Evolutionary conservation across 805 yeast genomes (phyloP), one percentile per base, ranked within the genome.

Genomic region (Candida cerambycidarum): DNA sequence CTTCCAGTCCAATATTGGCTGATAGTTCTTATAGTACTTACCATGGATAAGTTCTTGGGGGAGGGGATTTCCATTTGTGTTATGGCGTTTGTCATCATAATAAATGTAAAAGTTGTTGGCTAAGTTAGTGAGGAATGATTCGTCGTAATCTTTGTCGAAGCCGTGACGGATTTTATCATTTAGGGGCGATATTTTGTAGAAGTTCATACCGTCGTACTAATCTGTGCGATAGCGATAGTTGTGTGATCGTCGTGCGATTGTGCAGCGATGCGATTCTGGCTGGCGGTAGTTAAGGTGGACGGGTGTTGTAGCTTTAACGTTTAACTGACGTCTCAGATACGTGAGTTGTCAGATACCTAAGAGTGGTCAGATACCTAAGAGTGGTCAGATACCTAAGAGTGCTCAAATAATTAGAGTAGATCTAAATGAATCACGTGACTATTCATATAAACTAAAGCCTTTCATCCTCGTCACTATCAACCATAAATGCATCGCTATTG

Each of bases 21-120:
- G 87, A 59, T 76, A 82, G 50, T 76, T 78, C 34, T 75, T 73
- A 17, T 60, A 49, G 46, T 56, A 55, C 42, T 75, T 75, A 18
- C 59, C 55, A 11, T 51, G 49, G 50, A 74, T 75, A 54, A 79
- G 82, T 23, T 74, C 80, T 8, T 71, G 77, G 1, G 81, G 68
- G 6, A 76, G 68, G 1, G 97, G 96, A 54, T 81, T 85, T 15
- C 96, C 96, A 46, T 88, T 86, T 2, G 97, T 85, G 51, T 82
- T 85, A 60, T 93, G 97, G 38, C 98, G 78, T 60, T 93, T 92
- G 56, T 89, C 92, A 57, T 89, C 96, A 59, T 78, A 92, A 63
- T 93, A 93, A 43, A 85, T 82, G 61, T 79, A 83, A 65, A 86
- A 89, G 39, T 83, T 79, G 60, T 80, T 76, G 28, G 84, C 84